A percentile compares a stretch with the other conserved stretches of the same genome.
These are phyloP conservation scores for Babesia ovata DNA, from an alignment of 169 alveolate genomes.

Conservation along the genomic window DNA sequence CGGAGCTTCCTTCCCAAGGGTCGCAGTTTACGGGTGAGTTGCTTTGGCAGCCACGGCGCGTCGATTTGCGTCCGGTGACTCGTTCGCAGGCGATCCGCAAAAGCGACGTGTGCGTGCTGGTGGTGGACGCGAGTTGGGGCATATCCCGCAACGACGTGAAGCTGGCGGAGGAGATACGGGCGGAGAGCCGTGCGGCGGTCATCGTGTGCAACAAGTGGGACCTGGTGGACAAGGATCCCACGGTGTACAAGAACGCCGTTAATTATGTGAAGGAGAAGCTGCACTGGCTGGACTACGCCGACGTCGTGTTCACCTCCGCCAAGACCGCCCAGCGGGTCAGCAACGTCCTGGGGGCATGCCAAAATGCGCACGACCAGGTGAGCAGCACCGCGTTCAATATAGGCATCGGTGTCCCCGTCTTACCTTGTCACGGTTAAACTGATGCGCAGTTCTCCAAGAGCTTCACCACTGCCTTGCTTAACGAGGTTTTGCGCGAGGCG, in stretches of 20 bases:
- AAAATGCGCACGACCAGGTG: constrained; percentile 67
- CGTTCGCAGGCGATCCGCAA: constrained; percentile 69
- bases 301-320: constrained; percentile 74
- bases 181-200: constrained; percentile 73
- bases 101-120: constrained; percentile 77
- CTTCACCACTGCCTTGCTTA: constrained; percentile 52
- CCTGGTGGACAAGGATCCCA: constrained; percentile 73
- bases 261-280: constrained; percentile 73
- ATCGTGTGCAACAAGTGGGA: constrained; percentile 83
- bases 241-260: constrained; percentile 69
- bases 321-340: constrained; percentile 75
- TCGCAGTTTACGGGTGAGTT: constrained; percentile 46
- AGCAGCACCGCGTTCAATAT: neutral
- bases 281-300: constrained; percentile 73
- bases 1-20: constrained; percentile 55
- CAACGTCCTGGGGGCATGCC: constrained; percentile 66
- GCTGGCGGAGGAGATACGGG: constrained; percentile 72
- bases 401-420: neutral
- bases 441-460: constrained; percentile 41
- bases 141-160: constrained; percentile 73
- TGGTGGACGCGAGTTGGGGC: constrained; percentile 77
- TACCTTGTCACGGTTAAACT: neutral
- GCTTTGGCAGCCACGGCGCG: neutral
- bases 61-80: neutral
- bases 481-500: constrained; percentile 74